Conservation (phyloP, 805 yeast genomes). For the Tetrapisispora pingtungensis region DNA sequence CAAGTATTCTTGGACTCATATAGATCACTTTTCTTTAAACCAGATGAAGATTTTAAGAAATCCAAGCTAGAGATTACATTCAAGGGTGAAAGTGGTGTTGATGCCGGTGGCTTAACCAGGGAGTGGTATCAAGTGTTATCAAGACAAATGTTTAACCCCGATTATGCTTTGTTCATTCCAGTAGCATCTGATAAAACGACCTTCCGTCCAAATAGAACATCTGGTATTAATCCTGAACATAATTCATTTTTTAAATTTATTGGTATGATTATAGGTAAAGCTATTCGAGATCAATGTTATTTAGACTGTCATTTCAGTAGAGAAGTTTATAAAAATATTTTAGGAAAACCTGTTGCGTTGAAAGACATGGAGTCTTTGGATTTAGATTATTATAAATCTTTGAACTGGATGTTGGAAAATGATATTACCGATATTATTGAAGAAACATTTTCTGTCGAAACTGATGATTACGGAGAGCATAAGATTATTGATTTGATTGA, state of each 20-base stretch:
- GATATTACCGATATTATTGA: constrained; percentile 92
- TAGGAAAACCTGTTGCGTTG: constrained; percentile 70
- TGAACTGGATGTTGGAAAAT: constrained; percentile 93
- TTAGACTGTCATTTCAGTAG: constrained; percentile 92
- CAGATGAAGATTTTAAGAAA: constrained; percentile 60
- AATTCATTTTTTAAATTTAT: constrained; percentile 86
- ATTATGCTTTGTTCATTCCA: constrained; percentile 83
- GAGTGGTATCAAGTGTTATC: constrained; percentile 96
- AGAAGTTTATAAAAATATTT: constrained; percentile 81
- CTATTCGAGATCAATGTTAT: constrained; percentile 75
- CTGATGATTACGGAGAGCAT: constrained; percentile 89
- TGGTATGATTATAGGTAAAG: constrained; percentile 91
- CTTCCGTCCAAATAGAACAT: constrained; percentile 88
- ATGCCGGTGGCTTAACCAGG: constrained; percentile 95
- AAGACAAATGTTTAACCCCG: constrained; percentile 92
- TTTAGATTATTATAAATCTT: constrained; percentile 80
- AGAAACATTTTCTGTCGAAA: constrained; percentile 87
- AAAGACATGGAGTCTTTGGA: constrained; percentile 94
- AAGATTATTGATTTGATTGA: constrained; percentile 74
- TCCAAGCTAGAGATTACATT: constrained; percentile 73
- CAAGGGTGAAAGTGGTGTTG: constrained; percentile 91
- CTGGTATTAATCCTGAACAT: constrained; percentile 90
- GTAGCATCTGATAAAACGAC: constrained; percentile 88
- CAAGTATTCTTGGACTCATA: constrained; percentile 89
- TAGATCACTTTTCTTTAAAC: constrained; percentile 67